Base-by-base conservation (phyloP, 768 basidiomycete genomes). In the Collybia nuda region DNA sequence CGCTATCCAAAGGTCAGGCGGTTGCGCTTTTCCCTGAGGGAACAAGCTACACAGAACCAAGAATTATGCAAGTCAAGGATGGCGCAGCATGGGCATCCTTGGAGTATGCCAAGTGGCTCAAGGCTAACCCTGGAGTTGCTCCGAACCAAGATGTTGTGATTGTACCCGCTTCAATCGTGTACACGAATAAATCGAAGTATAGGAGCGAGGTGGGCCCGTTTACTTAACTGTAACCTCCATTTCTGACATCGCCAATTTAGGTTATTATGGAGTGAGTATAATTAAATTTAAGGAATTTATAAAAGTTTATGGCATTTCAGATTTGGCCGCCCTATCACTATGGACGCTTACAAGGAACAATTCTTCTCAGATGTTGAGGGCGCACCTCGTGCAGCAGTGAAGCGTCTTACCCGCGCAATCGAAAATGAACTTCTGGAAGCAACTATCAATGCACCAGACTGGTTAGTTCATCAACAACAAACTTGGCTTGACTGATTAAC, bases 11-110 rank as follows among this genome's bases (percentile, higher is more conserved):
- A n/a, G 90, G 89, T 14, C 78, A 86, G 54, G 90, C 84, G 17
- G 90, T 99, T 47, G 96, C 93, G 6, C 77, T 98, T 38, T 99
- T 99, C 65, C 93, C 93, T 6, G 93, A 96, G 67, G 93, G 93
- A 37, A 91, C 89, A 17, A 89, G 87, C 61, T 96, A 98, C 68
- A 97, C 94, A 2, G 92, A 94, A 62, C 93, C 95, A 8, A 80
- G 84, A 48, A 92, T 98, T 59, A 86, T 95, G 81, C 89, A 93
- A 55, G 82, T 92, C 61, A 91, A 91, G 62, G 95, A 98, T 59
- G 96, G 96, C 23, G 90, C 91, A 28, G 85, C 94, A 9, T 98
- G 94, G 94, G 88, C 93, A 43, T 90, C 94, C 4, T 75, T 98
- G 56, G 97, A 98, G 69, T 98, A 94, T 66, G 77, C 83, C 8